phyloP scores from a whole-genome alignment of 176 grass and related monocot species.

The Puccinellia tenuiflora region DNA sequence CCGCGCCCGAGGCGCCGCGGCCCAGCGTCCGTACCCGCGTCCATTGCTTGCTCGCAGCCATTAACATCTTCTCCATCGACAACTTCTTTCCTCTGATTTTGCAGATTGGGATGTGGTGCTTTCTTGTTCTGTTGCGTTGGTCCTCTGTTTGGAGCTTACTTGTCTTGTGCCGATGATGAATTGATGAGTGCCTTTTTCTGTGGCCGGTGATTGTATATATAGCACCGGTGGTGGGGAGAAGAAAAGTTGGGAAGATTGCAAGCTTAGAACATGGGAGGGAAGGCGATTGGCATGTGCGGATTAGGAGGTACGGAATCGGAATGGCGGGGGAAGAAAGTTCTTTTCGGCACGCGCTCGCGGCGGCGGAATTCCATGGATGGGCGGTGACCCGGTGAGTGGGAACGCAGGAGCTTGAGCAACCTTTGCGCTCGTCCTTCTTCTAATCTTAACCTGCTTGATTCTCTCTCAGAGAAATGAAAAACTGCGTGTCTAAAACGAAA shows the following conservation, averaged over 20 bases:
- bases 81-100: neutral
- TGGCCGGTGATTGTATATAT: slow-evolving; percentile 17
- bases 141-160: slow-evolving; percentile 2
- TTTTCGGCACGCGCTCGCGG: neutral
- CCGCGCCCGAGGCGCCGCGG: slow-evolving; percentile 52
- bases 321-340: slow-evolving; percentile 22
- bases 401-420: neutral
- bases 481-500: neutral
- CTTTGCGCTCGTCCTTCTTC: neutral
- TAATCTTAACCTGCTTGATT: neutral
- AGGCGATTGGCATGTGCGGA: slow-evolving; percentile 17
- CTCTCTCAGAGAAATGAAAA: neutral
- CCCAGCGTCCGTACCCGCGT: slow-evolving; percentile 46
- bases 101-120: neutral
- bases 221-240: neutral
- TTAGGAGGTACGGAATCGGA: neutral
- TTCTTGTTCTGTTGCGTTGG: neutral
- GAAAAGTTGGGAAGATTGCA: neutral
- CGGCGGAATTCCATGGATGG: neutral
- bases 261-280: slow-evolving; percentile 25
- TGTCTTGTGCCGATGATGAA: neutral
- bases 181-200: neutral
- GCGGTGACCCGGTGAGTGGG: neutral
- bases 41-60: slow-evolving; percentile 24
- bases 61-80: too few relatives aligned